Evolutionary conservation across 2,329 filamentous ascomycete species (phyloP).

Genomic region (Microcera coccophila): DNA sequence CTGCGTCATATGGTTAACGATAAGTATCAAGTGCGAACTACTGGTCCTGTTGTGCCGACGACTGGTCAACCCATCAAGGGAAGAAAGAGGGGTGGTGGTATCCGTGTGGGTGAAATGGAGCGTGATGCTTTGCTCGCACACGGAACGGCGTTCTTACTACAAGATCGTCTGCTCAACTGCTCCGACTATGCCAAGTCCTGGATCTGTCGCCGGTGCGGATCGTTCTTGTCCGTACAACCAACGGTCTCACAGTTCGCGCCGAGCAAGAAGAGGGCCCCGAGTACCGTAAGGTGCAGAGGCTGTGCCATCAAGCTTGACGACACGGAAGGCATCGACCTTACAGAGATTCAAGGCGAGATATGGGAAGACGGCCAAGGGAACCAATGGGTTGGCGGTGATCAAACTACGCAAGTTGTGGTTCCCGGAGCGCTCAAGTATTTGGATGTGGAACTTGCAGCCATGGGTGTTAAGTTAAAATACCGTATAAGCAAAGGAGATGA

Average conservation of each 20-base stretch:
- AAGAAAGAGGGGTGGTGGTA: slow-evolving; percentile 92
- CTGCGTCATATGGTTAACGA: slow-evolving; percentile 99
- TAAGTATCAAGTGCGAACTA: slow-evolving; percentile 97
- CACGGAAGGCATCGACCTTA: slow-evolving; percentile 53
- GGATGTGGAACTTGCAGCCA: slow-evolving; percentile 91
- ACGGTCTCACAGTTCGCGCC: slow-evolving; percentile 62
- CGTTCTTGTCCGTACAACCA: slow-evolving; percentile 83
- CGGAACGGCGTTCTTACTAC: slow-evolving; percentile 88
- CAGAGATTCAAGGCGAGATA: slow-evolving; percentile 63
- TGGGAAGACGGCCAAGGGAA: slow-evolving; percentile 91
- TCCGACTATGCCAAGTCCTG: slow-evolving; percentile 87
- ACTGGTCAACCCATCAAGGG: slow-evolving; percentile 98
- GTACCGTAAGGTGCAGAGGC: slow-evolving; percentile 71
- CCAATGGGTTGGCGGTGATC: slow-evolving; percentile 81
- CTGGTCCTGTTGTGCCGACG: slow-evolving; percentile 81
- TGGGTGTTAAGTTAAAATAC: slow-evolving; percentile 95
- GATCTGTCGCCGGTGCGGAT: slow-evolving; percentile 85
- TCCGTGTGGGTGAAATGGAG: slow-evolving; percentile 99
- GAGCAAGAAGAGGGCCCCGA: slow-evolving; percentile 61
- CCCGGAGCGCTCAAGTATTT: slow-evolving; percentile 89
- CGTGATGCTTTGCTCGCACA: slow-evolving; percentile 92
- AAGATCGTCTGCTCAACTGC: slow-evolving; percentile 95
- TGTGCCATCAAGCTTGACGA: slow-evolving; percentile 64
- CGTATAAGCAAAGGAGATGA: slow-evolving; percentile 61
- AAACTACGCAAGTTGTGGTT: slow-evolving; percentile 87